These are phyloP conservation scores for Tolypocladium album DNA, from an alignment of 2,329 filamentous ascomycete species.

Conservation along the genomic window DNA sequence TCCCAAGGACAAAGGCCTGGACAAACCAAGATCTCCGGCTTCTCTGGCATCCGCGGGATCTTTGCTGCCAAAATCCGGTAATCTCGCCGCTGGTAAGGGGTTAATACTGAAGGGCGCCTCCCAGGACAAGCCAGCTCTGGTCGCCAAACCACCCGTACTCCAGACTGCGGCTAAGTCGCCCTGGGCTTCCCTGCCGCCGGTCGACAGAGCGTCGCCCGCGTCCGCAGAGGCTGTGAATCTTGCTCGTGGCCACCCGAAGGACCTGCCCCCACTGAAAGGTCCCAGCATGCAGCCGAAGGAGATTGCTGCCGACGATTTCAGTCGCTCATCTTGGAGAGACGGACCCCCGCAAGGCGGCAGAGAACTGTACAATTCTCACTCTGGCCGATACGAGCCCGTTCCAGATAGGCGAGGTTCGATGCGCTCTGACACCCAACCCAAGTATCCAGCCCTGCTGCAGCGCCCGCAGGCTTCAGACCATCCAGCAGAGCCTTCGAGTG, in stretches of 20 bases:
- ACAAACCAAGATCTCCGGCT: constrained; percentile 36
- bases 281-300: constrained; percentile 54
- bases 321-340: constrained; percentile 71
- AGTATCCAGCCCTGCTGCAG: constrained; percentile 72
- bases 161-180: constrained; percentile 75
- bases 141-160: constrained; percentile 58
- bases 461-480: constrained; percentile 53
- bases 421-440: constrained; percentile 54
- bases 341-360: constrained; percentile 49
- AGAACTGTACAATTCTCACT: constrained; percentile 91
- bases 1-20: constrained; percentile 12
- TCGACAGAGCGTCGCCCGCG: constrained; percentile 69
- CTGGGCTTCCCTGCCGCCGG: constrained; percentile 77
- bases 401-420: constrained; percentile 62
- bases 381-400: constrained; percentile 84
- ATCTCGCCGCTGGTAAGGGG: constrained; percentile 44
- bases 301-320: constrained; percentile 91
- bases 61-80: constrained; percentile 31
- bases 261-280: constrained; percentile 44
- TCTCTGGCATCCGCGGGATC: constrained; percentile 23
- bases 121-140: constrained; percentile 60
- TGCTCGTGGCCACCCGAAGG: constrained; percentile 40
- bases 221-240: constrained; percentile 41
- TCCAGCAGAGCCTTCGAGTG: constrained; percentile 72
- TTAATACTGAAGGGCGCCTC: constrained; percentile 54